Percentiles rank a stretch among this genome's conserved stretches.
Evolutionary conservation across 495 filamentous ascomycete species (phyloP).

Genomic region (Hyaloscypha finlandica): DNA sequence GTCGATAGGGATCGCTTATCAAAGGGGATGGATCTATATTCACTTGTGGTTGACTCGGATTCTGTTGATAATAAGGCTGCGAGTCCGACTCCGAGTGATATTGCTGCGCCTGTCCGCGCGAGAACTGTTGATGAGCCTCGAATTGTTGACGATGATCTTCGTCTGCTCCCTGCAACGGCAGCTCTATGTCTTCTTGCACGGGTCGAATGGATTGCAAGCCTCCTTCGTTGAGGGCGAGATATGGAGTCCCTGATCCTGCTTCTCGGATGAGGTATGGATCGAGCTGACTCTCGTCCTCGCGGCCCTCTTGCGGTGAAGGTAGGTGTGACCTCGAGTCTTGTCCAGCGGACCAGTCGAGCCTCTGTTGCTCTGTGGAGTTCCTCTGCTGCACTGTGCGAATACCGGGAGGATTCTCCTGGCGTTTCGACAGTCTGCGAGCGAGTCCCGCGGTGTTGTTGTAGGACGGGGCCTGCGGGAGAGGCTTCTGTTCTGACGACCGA

Average conservation of each 20-base stretch:
- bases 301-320: slow-evolving; percentile 35
- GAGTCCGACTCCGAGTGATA: slow-evolving; percentile 22
- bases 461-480: slow-evolving; percentile 18
- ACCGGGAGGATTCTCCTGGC: slow-evolving; percentile 43
- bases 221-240: slow-evolving; percentile 26
- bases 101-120: slow-evolving; percentile 21
- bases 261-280: slow-evolving; percentile 28
- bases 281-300: slow-evolving; percentile 33
- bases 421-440: slow-evolving; percentile 50
- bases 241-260: neutral
- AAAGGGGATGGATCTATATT: slow-evolving; percentile 35
- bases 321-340: slow-evolving; percentile 32
- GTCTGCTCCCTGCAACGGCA: slow-evolving; percentile 14
- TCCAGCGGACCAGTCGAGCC: slow-evolving; percentile 36
- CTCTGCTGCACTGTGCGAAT: slow-evolving; percentile 42
- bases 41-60: slow-evolving; percentile 22
- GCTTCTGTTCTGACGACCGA: slow-evolving; percentile 22
- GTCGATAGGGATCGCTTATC: slow-evolving; percentile 41
- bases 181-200: slow-evolving; percentile 20
- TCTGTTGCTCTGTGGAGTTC: slow-evolving; percentile 40
- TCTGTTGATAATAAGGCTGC: slow-evolving; percentile 27
- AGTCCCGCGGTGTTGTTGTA: slow-evolving; percentile 45
- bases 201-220: slow-evolving; percentile 34
- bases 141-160: slow-evolving; percentile 26
- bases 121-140: slow-evolving; percentile 24